Conservation (phyloP, 495 filamentous ascomycete species). For the Staphylotrichum longicolle region DNA sequence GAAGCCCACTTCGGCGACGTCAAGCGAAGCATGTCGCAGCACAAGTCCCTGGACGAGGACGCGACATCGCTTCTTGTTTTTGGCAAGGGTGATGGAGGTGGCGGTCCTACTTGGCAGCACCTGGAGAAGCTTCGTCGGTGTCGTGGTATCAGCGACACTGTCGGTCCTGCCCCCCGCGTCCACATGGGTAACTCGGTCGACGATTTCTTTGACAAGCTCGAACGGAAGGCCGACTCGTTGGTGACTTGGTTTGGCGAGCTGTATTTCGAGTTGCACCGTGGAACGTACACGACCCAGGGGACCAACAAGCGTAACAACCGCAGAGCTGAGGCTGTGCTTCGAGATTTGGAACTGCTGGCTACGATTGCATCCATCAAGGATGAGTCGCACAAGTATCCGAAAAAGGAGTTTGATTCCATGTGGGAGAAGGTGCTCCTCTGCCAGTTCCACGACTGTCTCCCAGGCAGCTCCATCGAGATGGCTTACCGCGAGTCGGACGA, state of each 20-base stretch:
- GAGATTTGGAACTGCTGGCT: constrained; percentile 84
- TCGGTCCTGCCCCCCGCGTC: constrained; percentile 82
- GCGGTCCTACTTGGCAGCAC: constrained; percentile 90
- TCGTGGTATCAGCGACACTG: constrained; percentile 85
- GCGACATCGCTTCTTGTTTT: constrained; percentile 85
- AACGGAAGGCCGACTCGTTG: constrained; percentile 73
- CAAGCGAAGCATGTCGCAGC: constrained; percentile 82
- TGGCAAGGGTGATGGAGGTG: constrained; percentile 94
- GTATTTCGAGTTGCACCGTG: constrained; percentile 94
- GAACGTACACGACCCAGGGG: constrained; percentile 94
- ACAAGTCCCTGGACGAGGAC: constrained; percentile 93
- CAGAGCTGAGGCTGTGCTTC: constrained; percentile 75
- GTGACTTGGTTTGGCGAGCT: constrained; percentile 98
- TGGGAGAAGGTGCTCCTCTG: constrained; percentile 86
- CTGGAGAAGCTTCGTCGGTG: constrained; percentile 94
- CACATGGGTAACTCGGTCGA: constrained; percentile 93
- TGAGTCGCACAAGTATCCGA: constrained; percentile 81
- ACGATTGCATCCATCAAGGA: constrained; percentile 74
- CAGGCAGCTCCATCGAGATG: constrained; percentile 96
- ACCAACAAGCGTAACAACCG: constrained; percentile 97
- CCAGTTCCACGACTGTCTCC: constrained; percentile 96
- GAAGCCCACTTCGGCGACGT: constrained; percentile 95
- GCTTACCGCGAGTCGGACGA: constrained; percentile 90
- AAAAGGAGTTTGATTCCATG: constrained; percentile 84
- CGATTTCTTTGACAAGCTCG: constrained; percentile 85